Evolutionary conservation across 1,139 yeast genomes (phyloP).

Genomic region (Hansenula lynferdii): DNA sequence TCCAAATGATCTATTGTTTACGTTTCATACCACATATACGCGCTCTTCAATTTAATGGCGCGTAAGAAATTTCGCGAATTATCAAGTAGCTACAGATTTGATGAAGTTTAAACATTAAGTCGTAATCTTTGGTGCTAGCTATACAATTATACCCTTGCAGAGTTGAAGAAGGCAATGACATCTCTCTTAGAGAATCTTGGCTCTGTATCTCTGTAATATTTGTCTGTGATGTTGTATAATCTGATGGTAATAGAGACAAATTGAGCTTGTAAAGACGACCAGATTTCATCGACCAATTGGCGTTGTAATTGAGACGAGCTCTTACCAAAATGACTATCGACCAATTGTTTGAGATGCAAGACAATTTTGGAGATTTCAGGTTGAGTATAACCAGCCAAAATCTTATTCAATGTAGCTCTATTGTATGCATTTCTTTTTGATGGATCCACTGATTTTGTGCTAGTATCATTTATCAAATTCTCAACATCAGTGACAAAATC

Average conservation of each 20-base stretch:
- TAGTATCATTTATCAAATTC: constrained; percentile 36
- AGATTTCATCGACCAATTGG: constrained; percentile 38
- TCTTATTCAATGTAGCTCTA: constrained; percentile 50
- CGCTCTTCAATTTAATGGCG: background rate
- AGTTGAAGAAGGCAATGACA: constrained; percentile 35
- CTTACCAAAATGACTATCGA: constrained; percentile 56
- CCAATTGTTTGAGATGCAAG: constrained; percentile 48
- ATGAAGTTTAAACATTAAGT: background rate
- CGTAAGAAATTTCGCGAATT: background rate
- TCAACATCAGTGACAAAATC: constrained; percentile 67
- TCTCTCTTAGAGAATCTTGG: constrained; percentile 38
- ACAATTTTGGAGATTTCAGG: constrained; percentile 56
- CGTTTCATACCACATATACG: background rate
- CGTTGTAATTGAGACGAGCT: constrained; percentile 26
- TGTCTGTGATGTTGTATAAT: constrained; percentile 35
- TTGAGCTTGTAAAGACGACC: constrained; percentile 49
- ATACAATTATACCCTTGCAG: constrained; percentile 16
- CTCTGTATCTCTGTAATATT: constrained; percentile 37
- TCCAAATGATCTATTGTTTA: background rate
- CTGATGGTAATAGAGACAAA: constrained; percentile 38
- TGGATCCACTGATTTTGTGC: constrained; percentile 32
- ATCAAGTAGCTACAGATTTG: background rate
- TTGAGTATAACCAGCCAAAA: constrained; percentile 50
- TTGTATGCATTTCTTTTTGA: constrained; percentile 63
- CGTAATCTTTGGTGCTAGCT: background rate